A percentile compares a stretch with the other conserved stretches of the same genome.
These are phyloP conservation scores for Zancudomyces culisetae DNA, from an alignment of 371 early-diverging fungal species.

Conservation along the genomic window DNA sequence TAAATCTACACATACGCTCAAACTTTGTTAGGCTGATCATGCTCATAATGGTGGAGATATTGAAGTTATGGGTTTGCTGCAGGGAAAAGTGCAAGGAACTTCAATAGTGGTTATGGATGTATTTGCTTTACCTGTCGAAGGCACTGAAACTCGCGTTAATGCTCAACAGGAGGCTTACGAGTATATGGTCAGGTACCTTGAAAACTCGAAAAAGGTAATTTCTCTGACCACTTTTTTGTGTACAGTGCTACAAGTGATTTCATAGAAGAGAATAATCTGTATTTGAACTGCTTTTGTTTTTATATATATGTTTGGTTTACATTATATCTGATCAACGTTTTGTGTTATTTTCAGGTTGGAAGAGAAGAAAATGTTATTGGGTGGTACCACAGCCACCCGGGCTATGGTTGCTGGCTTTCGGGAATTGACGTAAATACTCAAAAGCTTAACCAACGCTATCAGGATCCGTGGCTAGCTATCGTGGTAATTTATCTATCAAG, in stretches of 20 bases:
- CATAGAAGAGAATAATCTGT: too few species aligned
- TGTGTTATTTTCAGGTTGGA: constrained; percentile 42
- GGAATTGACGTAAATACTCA: constrained; percentile 95
- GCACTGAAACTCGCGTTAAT: constrained; percentile 97
- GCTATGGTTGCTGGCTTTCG: constrained; percentile 97
- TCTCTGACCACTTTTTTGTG: too few species aligned
- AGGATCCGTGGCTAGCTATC: constrained; percentile 90
- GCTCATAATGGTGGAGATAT: constrained; percentile 89
- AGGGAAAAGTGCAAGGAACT: constrained; percentile 74
- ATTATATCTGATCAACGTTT: too few species aligned
- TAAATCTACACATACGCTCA: background rate
- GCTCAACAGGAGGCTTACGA: constrained; percentile 87
- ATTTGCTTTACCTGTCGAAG: constrained; percentile 94
- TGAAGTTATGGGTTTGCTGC: constrained; percentile 96
- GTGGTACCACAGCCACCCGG: constrained; percentile 98
- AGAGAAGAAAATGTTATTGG: constrained; percentile 85
- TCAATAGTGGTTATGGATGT: constrained; percentile 90
- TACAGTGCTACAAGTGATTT: too few species aligned
- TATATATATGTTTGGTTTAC: too few species aligned
- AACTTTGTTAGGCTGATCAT: constrained; percentile 56
- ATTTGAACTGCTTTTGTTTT: too few species aligned
- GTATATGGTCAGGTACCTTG: constrained; percentile 88
- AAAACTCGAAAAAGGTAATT: constrained; percentile 41
- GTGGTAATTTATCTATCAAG: constrained; percentile 39
- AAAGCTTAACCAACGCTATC: constrained; percentile 81